A percentile compares a stretch with the other conserved stretches of the same genome.
Conservation (phyloP, 2,329 filamentous ascomycete genomes). For the Scedosporium dehoogii region DNA sequence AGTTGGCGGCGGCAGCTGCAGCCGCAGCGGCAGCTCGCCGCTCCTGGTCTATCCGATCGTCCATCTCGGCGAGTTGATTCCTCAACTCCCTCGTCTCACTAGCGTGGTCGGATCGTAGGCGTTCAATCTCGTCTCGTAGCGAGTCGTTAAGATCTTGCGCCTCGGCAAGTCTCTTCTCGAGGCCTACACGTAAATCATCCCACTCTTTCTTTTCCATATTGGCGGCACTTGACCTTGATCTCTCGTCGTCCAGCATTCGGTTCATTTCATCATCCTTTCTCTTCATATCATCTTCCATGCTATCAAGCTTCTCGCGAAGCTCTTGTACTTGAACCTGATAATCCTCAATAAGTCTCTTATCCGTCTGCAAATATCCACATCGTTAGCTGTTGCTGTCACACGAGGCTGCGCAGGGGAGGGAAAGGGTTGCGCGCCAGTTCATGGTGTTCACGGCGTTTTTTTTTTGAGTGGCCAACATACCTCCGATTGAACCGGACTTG, state of each 20-base stretch:
- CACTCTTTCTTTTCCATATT: constrained; percentile 62
- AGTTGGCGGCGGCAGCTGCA: no score
- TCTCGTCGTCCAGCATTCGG: constrained; percentile 48
- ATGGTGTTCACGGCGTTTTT: background rate
- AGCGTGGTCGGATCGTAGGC: constrained; percentile 58
- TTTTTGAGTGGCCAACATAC: constrained; percentile 20
- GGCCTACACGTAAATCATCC: constrained; percentile 50
- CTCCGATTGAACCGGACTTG: constrained; percentile 26
- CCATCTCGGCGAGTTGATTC: constrained; percentile 49
- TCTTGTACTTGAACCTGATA: constrained; percentile 69
- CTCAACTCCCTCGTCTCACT: constrained; percentile 52
- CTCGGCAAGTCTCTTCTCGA: constrained; percentile 66
- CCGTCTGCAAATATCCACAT: constrained; percentile 16
- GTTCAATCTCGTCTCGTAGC: constrained; percentile 69
- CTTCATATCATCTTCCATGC: constrained; percentile 59
- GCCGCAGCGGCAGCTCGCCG: background rate
- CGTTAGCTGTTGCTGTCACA: background rate
- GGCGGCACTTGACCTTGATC: constrained; percentile 37
- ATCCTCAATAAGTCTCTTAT: constrained; percentile 67
- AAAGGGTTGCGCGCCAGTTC: background rate
- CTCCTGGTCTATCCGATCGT: constrained; percentile 16
- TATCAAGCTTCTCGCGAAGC: constrained; percentile 62
- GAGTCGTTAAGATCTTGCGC: constrained; percentile 71
- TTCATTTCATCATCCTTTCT: constrained; percentile 63
- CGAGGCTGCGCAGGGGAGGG: no score